Base-by-base conservation (phyloP, 176 grass and related monocot genomes). In the Phoenix roebelenii region DNA sequence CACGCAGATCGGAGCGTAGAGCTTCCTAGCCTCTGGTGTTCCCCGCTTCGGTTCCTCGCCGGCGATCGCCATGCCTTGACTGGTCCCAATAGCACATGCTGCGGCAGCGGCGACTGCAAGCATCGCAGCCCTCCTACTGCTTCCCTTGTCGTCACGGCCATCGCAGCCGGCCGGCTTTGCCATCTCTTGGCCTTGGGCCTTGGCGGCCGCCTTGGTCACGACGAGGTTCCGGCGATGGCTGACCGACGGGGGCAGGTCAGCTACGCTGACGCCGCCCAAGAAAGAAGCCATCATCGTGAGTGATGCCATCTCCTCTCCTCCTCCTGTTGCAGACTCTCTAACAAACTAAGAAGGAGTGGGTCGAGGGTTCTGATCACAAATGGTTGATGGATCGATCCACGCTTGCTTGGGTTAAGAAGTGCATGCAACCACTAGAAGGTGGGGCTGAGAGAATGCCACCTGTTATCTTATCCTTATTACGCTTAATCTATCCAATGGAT, bases 1-100 rank as follows among this genome's bases (percentile, higher is more conserved):
- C 68, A 60, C 68, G 57, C 68, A 71, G 16, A 71, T 17, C 7
- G 68, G 56, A 1, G 54, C 55, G n/a, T 71, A 71, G 30, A 49
- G 17, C 57, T 71, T 71, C 56, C 19, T 71, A 10, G 68, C 68
- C 32, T 60, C 57, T 24, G 44, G 23, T 44, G 68, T 60, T 48
- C 68, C 68, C 22, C 3, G 7, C 68, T 71, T 71, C 7, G 68
- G 68, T 12, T 51, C 68, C 16, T 60, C 68, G 1, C 4, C 29
- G 3, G 55, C 68, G 19, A 15, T 59, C 6, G 68, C 68, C 2
- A 60, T 51, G 2, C 55, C 68, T 58, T 55, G 51, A 44, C 35
- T 14, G 35, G 35, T 44, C 18, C 51, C 64, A 9, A 39, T 4
- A 18, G 28, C 65, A 18, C 51, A 29, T 15, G 9, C 51, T 5